Conservation (phyloP, 768 basidiomycete species). For the Lentinula lateritia region DNA sequence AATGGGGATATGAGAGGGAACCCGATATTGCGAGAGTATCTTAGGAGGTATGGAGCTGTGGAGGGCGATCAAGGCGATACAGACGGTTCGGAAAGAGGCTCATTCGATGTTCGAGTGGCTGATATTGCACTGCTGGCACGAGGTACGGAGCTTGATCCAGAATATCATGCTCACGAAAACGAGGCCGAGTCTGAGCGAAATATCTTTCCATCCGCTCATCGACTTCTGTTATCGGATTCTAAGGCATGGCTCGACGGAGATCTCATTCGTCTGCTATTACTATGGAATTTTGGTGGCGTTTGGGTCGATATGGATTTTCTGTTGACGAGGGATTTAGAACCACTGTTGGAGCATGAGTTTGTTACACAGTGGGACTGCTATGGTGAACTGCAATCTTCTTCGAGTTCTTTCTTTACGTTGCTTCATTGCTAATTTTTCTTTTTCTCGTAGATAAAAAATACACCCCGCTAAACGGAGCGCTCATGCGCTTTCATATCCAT, state of each 20-base stretch:
- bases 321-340: conserved; percentile 80
- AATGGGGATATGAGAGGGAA: conserved; percentile 68
- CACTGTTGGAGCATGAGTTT: conserved; percentile 90
- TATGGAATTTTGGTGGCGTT: conserved; percentile 89
- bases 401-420: not conserved
- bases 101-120: conserved; percentile 67
- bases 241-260: conserved; percentile 97
- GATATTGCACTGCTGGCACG: conserved; percentile 61
- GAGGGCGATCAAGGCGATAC: not conserved
- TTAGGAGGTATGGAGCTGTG: conserved; percentile 55
- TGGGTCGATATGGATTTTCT: conserved; percentile 99
- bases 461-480: conserved; percentile 82
- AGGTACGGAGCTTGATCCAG: conserved; percentile 75
- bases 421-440: not conserved
- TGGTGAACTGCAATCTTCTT: conserved; percentile 41
- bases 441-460: conserved; percentile 60
- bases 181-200: not conserved
- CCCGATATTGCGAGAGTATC: conserved; percentile 54
- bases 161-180: conserved; percentile 24
- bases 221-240: conserved; percentile 53
- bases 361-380: conserved; percentile 99
- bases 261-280: conserved; percentile 76
- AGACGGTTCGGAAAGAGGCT: conserved; percentile 9
- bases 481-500: conserved; percentile 87
- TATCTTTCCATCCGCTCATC: not conserved